phyloP scores from a whole-genome alignment of 768 basidiomycete genomes.

The Termitomyces titanicus region DNA sequence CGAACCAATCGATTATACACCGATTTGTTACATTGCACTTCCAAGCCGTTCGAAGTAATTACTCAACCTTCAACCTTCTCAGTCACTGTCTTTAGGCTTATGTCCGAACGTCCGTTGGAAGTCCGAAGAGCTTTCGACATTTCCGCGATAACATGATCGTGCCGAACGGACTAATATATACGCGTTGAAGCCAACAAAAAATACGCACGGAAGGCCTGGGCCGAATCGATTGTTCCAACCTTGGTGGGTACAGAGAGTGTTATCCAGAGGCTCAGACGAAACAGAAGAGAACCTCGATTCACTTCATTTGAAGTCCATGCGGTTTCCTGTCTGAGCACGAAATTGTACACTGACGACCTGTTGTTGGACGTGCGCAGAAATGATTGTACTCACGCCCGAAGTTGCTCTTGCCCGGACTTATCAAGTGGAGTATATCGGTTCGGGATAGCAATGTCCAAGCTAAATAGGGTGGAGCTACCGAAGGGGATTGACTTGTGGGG shows the following conservation, averaged over 20 bases:
- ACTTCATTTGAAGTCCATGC: neutral
- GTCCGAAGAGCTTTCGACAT: constrained; percentile 10
- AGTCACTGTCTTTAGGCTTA: neutral
- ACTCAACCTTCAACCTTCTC: neutral
- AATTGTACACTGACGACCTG: neutral
- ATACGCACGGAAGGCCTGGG: neutral
- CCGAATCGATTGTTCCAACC: constrained; percentile 4
- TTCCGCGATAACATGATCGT: constrained; percentile 3
- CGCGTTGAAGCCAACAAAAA: neutral
- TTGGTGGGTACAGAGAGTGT: constrained; percentile 14
- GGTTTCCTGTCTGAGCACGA: neutral
- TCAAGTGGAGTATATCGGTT: constrained; percentile 1
- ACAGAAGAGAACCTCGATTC: neutral
- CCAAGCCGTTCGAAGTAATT: neutral
- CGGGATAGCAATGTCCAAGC: neutral
- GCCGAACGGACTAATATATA: neutral
- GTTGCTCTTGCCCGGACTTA: constrained; percentile 6
- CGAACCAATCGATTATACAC: neutral
- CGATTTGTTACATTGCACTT: neutral
- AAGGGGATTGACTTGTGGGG: constrained; percentile 3
- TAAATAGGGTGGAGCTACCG: neutral
- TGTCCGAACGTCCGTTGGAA: constrained; percentile 10
- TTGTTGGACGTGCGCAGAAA: neutral
- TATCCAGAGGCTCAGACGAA: neutral
- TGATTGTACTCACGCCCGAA: constrained; percentile 1